Percentiles rank a stretch among this genome's conserved stretches.
Conservation (phyloP, 768 basidiomycete genomes). For the Podaxis mareebaensis region DNA sequence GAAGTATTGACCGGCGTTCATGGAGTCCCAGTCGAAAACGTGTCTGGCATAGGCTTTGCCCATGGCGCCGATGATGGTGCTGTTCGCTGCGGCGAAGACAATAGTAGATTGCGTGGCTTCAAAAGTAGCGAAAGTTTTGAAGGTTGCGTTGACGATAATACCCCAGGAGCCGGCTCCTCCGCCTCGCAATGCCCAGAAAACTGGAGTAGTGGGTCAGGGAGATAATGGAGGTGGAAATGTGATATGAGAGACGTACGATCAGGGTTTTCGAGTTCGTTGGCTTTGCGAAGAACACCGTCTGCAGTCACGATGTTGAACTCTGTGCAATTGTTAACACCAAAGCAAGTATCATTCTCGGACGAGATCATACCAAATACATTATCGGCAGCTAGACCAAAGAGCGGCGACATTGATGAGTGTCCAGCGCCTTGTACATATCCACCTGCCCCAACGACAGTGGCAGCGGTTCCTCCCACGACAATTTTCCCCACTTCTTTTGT, state of each 20-base stretch:
- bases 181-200: slow-evolving; percentile 30
- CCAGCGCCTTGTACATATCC: no score
- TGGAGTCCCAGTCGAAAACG: slow-evolving; percentile 34
- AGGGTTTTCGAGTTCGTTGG: slow-evolving; percentile 22
- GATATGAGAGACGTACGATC: slow-evolving; percentile 21
- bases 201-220: slow-evolving; percentile 11
- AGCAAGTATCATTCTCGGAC: not conserved
- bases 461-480: no score
- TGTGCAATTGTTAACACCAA: slow-evolving; percentile 1
- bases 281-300: slow-evolving; percentile 23
- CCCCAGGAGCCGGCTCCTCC: slow-evolving; percentile 37
- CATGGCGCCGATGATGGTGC: slow-evolving; percentile 23
- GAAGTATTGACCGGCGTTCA: slow-evolving; percentile 32
- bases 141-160: slow-evolving; percentile 35
- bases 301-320: slow-evolving; percentile 32
- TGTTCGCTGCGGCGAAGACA: slow-evolving; percentile 19
- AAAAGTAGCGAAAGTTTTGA: slow-evolving; percentile 36
- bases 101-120: slow-evolving; percentile 24
- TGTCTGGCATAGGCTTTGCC: slow-evolving; percentile 34
- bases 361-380: slow-evolving; percentile 11
- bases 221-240: not conserved
- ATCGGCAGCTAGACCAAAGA: slow-evolving; percentile 28
- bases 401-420: not conserved
- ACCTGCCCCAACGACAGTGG: no score
- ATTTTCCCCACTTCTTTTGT: no score